A percentile compares a stretch with the other conserved stretches of the same genome.
Conservation (phyloP, 495 filamentous ascomycete genomes). For the Hypoxylon subgilvum region DNA sequence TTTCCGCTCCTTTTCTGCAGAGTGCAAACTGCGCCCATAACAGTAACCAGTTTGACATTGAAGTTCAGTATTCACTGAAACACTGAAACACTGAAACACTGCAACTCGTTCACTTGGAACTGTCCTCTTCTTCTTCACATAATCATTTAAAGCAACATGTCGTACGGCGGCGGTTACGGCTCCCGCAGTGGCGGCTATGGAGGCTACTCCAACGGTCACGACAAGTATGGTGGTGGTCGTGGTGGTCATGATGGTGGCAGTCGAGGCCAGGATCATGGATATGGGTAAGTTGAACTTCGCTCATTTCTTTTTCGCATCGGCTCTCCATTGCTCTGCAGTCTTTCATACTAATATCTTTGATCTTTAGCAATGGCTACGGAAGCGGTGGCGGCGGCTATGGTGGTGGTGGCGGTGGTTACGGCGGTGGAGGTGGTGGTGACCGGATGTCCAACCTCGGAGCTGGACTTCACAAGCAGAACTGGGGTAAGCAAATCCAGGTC, state of each 20-base stretch:
- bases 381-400: constrained; percentile 60
- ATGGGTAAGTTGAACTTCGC: constrained; percentile 34
- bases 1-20: constrained; percentile 39
- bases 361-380: constrained; percentile 43
- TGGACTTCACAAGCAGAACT: constrained; percentile 81
- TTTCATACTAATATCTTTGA: constrained; percentile 22
- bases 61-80: no score
- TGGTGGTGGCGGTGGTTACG: constrained; percentile 60
- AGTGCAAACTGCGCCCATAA: constrained; percentile 32
- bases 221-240: constrained; percentile 42
- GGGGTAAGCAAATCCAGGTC: constrained; percentile 61
- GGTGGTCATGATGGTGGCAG: constrained; percentile 42
- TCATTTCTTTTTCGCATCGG: not conserved
- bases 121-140: not conserved
- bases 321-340: not conserved
- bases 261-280: constrained; percentile 43
- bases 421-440: constrained; percentile 74
- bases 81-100: no score
- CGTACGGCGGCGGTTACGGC: constrained; percentile 72
- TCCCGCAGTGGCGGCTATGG: constrained; percentile 56
- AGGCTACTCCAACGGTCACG: constrained; percentile 55
- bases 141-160: constrained; percentile 55
- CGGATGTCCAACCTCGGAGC: constrained; percentile 92
- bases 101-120: constrained; percentile 32
- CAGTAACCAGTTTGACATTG: not conserved